Evolutionary conservation across 306 rosid genomes (phyloP).

Genomic region (Medicago ruthenica): DNA sequence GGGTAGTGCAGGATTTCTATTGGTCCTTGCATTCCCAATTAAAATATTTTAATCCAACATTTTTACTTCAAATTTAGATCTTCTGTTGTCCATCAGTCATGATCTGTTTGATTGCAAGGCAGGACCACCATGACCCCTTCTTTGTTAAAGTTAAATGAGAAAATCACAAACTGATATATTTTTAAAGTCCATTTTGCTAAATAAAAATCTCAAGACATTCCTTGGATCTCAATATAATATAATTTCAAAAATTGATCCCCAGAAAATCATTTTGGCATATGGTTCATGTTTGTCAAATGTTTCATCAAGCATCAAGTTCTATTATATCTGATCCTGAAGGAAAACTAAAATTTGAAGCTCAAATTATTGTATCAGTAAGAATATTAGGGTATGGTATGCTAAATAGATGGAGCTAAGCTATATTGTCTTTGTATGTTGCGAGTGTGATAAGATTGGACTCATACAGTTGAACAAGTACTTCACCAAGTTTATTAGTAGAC

Average conservation of each 20-base stretch:
- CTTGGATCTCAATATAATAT: not conserved
- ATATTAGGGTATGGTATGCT: not conserved
- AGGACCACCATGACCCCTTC: not conserved
- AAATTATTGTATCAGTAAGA: not conserved
- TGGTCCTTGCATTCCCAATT: not conserved
- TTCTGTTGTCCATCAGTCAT: not conserved
- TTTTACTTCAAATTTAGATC: slow-evolving; percentile 12
- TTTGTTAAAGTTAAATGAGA: not conserved
- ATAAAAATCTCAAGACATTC: not conserved
- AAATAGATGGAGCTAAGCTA: not conserved
- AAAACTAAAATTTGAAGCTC: slow-evolving; percentile 9
- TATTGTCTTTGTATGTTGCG: not conserved
- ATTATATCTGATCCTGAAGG: not conserved
- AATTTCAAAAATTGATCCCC: not conserved
- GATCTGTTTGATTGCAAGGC: not conserved
- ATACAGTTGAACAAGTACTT: not conserved
- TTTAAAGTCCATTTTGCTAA: not conserved
- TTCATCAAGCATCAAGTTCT: slow-evolving; percentile 17
- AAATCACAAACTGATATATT: not conserved
- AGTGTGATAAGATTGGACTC: not conserved
- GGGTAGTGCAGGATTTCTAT: not conserved
- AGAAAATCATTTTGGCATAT: slow-evolving; percentile 4
- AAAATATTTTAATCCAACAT: not conserved
- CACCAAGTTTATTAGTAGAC: not conserved
- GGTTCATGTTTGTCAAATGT: slow-evolving; percentile 9